Base-by-base conservation (phyloP, 2,329 filamentous ascomycete species). In the Pseudopyrenochaeta lycopersici region DNA sequence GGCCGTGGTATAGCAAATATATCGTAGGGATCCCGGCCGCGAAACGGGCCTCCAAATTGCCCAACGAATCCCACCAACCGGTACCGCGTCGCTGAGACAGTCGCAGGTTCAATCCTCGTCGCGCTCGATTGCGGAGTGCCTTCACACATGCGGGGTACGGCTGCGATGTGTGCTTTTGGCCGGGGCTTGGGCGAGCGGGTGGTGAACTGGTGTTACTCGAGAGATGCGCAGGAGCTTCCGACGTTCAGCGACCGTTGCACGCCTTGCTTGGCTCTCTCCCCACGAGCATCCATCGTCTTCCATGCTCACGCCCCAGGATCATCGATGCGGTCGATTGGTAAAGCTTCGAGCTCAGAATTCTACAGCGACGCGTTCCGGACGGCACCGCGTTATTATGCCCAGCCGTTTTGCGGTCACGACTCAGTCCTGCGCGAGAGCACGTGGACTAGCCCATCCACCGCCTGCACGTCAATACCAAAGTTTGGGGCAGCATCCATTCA, bases 21-120 rank as follows among this genome's bases (percentile, higher is more conserved):
- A 46, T 45, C 57, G 60, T 58, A 64, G 67, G 67, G 66, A 71
- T 71, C 71, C 66, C 56, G 64, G 68, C 63, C 50, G 52, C 56
- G 45, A 56, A 55, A 62, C 56, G 46, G 57, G 58, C 57, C 55
- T 60, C 49, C 39, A 66, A 40, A 55, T 50, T 58, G 61, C 33
- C 45, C 54, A 36, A 52, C 63, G 50, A 57, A 49, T 59, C 45
- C 29, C 27, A 17, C 35, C 17, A 35, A 27, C 32, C 27, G n/a
- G 11, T 31, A 18, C 23, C 14, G 36, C 18, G 4, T 41, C 15
- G 12, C 15, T 23, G 23, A 41, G 38, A 38, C 46, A 41, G 36
- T 29, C 36, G 46, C 46, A 43, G 32, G 46, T 31, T 14, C 35
- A 32, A 40, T 32, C 36, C 35, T 30, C 33, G 42, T 49, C 54